Evolutionary conservation across 2,329 filamentous ascomycete species (phyloP).

Genomic region (Daldinia sp.): DNA sequence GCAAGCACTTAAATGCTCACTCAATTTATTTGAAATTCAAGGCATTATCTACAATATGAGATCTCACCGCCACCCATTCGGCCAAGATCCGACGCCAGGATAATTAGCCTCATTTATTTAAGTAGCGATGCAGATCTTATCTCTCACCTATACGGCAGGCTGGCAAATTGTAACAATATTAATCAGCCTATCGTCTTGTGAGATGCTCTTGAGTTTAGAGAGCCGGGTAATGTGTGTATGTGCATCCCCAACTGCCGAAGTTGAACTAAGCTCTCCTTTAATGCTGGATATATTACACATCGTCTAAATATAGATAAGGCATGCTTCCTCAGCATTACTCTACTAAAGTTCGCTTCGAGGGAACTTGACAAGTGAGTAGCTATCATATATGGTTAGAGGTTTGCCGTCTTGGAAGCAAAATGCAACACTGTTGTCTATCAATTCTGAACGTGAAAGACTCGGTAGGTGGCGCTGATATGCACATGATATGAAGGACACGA

Average conservation of each 20-base stretch:
- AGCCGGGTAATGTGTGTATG: conserved; percentile 10
- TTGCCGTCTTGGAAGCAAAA: background rate
- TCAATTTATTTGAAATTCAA: conserved; percentile 1
- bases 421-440: background rate
- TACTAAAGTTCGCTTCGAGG: background rate
- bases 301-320: background rate
- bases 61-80: conserved; percentile 11
- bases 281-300: background rate
- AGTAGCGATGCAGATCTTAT: background rate
- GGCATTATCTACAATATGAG: background rate
- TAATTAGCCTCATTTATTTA: conserved; percentile 16
- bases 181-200: conserved; percentile 3
- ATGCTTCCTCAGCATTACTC: conserved; percentile 4
- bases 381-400: background rate
- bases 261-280: background rate
- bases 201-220: background rate
- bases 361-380: background rate
- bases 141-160: background rate
- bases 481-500: no score
- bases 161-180: conserved; percentile 8
- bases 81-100: conserved; percentile 10
- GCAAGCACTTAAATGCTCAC: background rate
- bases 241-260: conserved; percentile 9
- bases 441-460: no score
- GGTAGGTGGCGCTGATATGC: no score